These are phyloP conservation scores for Omphalea diandra DNA, from an alignment of 441 rosid species.

Conservation along the genomic window DNA sequence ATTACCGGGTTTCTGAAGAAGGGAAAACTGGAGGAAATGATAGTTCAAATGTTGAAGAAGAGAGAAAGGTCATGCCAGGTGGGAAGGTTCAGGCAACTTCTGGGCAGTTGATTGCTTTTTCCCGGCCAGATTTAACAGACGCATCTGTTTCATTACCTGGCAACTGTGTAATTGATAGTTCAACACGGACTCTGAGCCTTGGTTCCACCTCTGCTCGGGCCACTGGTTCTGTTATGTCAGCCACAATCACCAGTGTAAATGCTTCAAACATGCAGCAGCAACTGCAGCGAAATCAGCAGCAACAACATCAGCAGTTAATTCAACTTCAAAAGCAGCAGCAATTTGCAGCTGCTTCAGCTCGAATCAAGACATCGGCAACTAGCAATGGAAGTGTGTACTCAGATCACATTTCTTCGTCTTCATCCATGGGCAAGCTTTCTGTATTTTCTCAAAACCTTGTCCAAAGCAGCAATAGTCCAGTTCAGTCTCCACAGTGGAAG, in stretches of 20 bases:
- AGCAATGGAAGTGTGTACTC: slow-evolving; percentile 66
- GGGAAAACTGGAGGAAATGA: slow-evolving; percentile 54
- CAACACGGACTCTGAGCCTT: slow-evolving; percentile 59
- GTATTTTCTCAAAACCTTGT: slow-evolving; percentile 72
- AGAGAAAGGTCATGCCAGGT: slow-evolving; percentile 55
- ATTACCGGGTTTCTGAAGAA: slow-evolving; percentile 60
- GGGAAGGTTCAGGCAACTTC: slow-evolving; percentile 45
- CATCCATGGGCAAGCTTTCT: slow-evolving; percentile 50
- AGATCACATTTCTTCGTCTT: slow-evolving; percentile 56
- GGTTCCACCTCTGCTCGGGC: slow-evolving; percentile 53
- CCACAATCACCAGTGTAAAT: slow-evolving; percentile 33
- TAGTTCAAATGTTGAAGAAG: slow-evolving; percentile 56
- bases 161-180: slow-evolving; percentile 73
- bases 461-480: slow-evolving; percentile 58
- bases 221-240: slow-evolving; percentile 46
- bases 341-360: slow-evolving; percentile 61
- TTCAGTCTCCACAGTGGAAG: slow-evolving; percentile 88
- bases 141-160: slow-evolving; percentile 54
- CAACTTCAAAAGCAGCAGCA: slow-evolving; percentile 76
- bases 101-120: slow-evolving; percentile 85
- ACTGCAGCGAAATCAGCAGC: slow-evolving; percentile 43
- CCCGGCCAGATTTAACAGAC: slow-evolving; percentile 62
- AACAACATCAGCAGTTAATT: slow-evolving; percentile 45
- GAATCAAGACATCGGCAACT: slow-evolving; percentile 58
- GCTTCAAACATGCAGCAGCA: slow-evolving; percentile 55